Percentiles rank a stretch among this genome's conserved stretches.
Conservation (phyloP, 768 basidiomycete species). For the Suillus spraguei region DNA sequence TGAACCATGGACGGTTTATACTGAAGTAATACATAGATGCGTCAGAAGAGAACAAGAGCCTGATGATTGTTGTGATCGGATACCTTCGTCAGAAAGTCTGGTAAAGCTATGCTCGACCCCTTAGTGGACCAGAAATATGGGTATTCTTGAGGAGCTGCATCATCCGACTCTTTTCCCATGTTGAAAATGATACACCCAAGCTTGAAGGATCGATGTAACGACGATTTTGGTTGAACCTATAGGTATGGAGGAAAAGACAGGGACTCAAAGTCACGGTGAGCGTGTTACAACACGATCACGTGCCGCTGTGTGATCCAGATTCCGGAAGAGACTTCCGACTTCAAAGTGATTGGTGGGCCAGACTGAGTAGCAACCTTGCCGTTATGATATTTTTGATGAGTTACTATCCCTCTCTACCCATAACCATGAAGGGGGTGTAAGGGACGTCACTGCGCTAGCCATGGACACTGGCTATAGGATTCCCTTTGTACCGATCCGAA, state of each 20-base stretch:
- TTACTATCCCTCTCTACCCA: too few species aligned
- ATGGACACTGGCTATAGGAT: too few species aligned
- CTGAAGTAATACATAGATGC: constrained; percentile 34
- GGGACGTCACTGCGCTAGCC: too few species aligned
- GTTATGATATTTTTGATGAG: too few species aligned
- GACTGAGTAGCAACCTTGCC: too few species aligned
- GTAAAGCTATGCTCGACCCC: constrained; percentile 42
- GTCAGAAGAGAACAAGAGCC: constrained; percentile 9
- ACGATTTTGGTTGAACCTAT: background rate
- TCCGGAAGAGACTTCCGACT: too few species aligned
- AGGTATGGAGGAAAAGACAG: background rate
- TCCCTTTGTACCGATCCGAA: too few species aligned
- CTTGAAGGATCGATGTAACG: background rate
- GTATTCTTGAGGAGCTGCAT: constrained; percentile 42
- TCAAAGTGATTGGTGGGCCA: too few species aligned
- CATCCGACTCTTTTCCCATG: constrained; percentile 33
- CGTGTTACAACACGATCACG: constrained; percentile 6
- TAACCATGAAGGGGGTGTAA: too few species aligned
- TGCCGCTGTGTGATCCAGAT: background rate
- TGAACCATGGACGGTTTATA: constrained; percentile 79
- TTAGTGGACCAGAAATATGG: constrained; percentile 53
- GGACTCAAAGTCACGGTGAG: background rate
- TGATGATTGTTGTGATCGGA: constrained; percentile 8
- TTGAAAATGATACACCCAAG: background rate
- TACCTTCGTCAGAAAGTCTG: constrained; percentile 61